These are phyloP conservation scores for Thraustochytrium striatum DNA, from an alignment of 352 stramenopile genomes.

Conservation along the genomic window DNA sequence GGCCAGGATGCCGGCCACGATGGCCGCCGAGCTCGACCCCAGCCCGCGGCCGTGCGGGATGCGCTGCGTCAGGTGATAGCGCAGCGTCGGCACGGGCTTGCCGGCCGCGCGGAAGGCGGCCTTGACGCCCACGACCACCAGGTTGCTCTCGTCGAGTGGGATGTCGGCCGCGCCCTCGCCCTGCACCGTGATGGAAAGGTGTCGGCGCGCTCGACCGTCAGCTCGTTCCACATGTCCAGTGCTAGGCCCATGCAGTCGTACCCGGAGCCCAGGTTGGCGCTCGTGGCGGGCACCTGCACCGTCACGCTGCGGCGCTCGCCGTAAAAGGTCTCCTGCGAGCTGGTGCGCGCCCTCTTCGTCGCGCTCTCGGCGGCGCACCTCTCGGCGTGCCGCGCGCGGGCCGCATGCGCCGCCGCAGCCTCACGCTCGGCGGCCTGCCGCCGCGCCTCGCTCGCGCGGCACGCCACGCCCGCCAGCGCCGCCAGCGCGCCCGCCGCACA, in stretches of 20 bases:
- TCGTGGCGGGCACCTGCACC: constrained; percentile 95
- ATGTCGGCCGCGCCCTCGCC: constrained; percentile 89
- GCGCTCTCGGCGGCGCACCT: neutral
- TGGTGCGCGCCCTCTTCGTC: constrained; percentile 36
- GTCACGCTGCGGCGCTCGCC: constrained; percentile 71
- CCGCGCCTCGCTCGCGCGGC: neutral
- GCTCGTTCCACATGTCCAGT: constrained; percentile 97
- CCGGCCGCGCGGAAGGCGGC: constrained; percentile 89
- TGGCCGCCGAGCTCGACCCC: constrained; percentile 93
- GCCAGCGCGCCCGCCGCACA: too few species aligned
- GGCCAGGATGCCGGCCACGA: constrained; percentile 96
- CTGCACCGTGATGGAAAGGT: constrained; percentile 91
- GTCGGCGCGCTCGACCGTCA: constrained; percentile 84
- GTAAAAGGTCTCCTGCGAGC: constrained; percentile 36
- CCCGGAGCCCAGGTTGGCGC: constrained; percentile 95
- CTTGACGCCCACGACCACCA: constrained; percentile 86
- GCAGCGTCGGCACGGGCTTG: constrained; percentile 85
- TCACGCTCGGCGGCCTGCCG: too few species aligned
- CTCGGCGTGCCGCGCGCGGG: neutral
- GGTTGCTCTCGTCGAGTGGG: constrained; percentile 76
- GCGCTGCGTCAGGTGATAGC: constrained; percentile 94
- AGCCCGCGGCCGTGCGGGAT: constrained; percentile 94
- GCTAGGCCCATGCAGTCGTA: constrained; percentile 97
- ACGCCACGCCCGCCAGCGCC: neutral
- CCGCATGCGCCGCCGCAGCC: neutral